Base-by-base conservation (phyloP, 2,329 filamentous ascomycete genomes). In the Chaetomium strumarium region DNA sequence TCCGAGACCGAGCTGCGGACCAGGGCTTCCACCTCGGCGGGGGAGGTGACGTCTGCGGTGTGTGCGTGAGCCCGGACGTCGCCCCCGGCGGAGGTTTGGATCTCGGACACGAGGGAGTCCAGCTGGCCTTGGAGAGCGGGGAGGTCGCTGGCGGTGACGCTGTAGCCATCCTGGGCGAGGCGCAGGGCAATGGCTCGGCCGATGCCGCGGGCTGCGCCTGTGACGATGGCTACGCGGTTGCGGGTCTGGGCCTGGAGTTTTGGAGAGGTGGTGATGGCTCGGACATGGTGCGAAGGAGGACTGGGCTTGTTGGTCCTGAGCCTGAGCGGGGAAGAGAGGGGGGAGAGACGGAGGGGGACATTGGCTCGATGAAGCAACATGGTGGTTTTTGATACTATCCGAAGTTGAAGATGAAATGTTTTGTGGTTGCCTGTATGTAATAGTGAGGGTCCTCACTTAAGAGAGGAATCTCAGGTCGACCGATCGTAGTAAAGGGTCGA, bases 101-200 rank as follows among this genome's bases (percentile, higher is more conserved):
- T 42, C 13, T 56, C 36, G 38, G 39, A 68, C 1, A 79, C 80
- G 10, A 78, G 67, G 3, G 63, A 55, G 50, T 75, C 66, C 49
- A 85, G 80, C 57, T 83, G 74, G 17, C 73, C 58, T 46, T 74
- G 66, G 57, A 84, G 80, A 13, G 75, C 70, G 29, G 70, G 58
- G 14, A 86, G 69, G 58, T 86, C 83, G 63, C 85, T 86, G 57
- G 87, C 70, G 61, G 80, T 84, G 46, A 88, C 71, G 58, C 81
- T 74, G 67, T 86, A 87, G 49, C 83, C 83, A 56, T 86, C 84
- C 19, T 72, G 68, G 6, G 83, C 83, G 14, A 87, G 73, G 2
- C 83, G 79, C 8, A 84, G 68, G 16, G 82, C 83, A 49, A 85
- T 83, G 17, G 80, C 75, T 60, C 78, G 80, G 43, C 82, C 82